phyloP scores from a whole-genome alignment of 805 yeast genomes.

The Wickerhamomyces subpelliculosus region DNA sequence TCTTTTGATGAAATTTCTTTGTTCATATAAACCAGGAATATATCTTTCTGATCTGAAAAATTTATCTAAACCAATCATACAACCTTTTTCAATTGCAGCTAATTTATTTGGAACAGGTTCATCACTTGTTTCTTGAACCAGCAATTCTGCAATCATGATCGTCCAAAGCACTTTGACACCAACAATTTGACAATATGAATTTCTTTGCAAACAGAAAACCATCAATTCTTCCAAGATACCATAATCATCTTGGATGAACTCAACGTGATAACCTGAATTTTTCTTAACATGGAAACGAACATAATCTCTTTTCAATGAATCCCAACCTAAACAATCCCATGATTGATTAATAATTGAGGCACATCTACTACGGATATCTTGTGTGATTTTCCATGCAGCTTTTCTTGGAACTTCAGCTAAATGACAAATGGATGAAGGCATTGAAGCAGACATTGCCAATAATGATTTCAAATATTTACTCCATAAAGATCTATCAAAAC shows the following conservation, averaged over 20 bases:
- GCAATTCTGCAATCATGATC: slow-evolving; percentile 59
- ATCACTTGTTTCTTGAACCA: slow-evolving; percentile 50
- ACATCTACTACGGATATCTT: slow-evolving; percentile 54
- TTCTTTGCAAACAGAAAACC: slow-evolving; percentile 62
- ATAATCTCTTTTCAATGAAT: slow-evolving; percentile 44
- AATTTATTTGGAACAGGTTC: slow-evolving; percentile 48
- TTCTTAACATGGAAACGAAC: slow-evolving; percentile 51
- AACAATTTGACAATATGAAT: slow-evolving; percentile 49
- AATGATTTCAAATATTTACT: slow-evolving; percentile 54
- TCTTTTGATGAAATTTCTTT: slow-evolving; percentile 42
- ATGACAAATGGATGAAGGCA: slow-evolving; percentile 63
- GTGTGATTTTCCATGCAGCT: slow-evolving; percentile 59
- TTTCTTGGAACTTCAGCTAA: slow-evolving; percentile 66
- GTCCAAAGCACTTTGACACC: slow-evolving; percentile 69
- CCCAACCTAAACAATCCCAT: slow-evolving; percentile 76
- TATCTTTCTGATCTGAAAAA: slow-evolving; percentile 52
- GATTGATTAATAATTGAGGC: slow-evolving; percentile 46
- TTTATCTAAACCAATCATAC: slow-evolving; percentile 57
- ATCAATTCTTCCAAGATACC: slow-evolving; percentile 58
- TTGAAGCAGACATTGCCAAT: slow-evolving; percentile 54
- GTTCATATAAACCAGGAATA: slow-evolving; percentile 50
- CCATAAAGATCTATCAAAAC: slow-evolving; percentile 60
- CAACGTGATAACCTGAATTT: slow-evolving; percentile 68
- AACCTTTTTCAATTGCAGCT: slow-evolving; percentile 54
- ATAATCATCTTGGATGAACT: slow-evolving; percentile 50